phyloP scores from a whole-genome alignment of 1,139 yeast genomes.

The Wickerhamomyces sp. region DNA sequence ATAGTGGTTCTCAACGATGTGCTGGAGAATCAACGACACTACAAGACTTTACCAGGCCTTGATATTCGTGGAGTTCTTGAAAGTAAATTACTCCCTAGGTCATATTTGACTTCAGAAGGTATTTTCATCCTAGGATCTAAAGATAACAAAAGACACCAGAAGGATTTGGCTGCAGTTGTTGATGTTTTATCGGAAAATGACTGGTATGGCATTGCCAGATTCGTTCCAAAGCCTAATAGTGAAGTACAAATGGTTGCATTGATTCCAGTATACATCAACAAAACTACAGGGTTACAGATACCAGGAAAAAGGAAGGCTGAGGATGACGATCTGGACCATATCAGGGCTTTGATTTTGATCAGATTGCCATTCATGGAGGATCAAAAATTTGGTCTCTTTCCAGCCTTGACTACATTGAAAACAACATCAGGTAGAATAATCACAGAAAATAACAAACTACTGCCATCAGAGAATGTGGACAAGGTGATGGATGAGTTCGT shows the following conservation, averaged over 20 bases:
- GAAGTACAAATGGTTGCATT: constrained; percentile 55
- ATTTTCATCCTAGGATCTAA: constrained; percentile 47
- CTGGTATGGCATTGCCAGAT: constrained; percentile 56
- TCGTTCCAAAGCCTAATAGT: constrained; percentile 42
- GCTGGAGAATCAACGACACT: constrained; percentile 36
- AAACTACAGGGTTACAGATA: constrained; percentile 1
- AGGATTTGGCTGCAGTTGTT: constrained; percentile 49
- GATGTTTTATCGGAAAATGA: constrained; percentile 45
- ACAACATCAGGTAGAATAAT: constrained; percentile 31
- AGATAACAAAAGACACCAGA: constrained; percentile 33
- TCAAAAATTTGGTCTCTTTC: constrained; percentile 58
- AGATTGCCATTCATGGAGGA: constrained; percentile 80
- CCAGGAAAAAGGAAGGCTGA: constrained; percentile 13
- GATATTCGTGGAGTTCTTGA: constrained; percentile 63
- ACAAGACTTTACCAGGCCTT: constrained; percentile 43
- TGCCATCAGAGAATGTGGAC: constrained; percentile 33
- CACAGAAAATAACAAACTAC: constrained; percentile 20
- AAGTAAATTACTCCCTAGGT: constrained; percentile 44
- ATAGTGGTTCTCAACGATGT: constrained; percentile 44
- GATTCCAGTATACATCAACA: constrained; percentile 39
- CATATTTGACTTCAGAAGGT: constrained; percentile 56
- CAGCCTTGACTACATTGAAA: constrained; percentile 37
- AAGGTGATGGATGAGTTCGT: constrained; percentile 36
- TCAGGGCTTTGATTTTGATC: constrained; percentile 31
- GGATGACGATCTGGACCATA: constrained; percentile 13